Base-by-base conservation (phyloP, 768 basidiomycete genomes). In the Paxillus rubicundulus region DNA sequence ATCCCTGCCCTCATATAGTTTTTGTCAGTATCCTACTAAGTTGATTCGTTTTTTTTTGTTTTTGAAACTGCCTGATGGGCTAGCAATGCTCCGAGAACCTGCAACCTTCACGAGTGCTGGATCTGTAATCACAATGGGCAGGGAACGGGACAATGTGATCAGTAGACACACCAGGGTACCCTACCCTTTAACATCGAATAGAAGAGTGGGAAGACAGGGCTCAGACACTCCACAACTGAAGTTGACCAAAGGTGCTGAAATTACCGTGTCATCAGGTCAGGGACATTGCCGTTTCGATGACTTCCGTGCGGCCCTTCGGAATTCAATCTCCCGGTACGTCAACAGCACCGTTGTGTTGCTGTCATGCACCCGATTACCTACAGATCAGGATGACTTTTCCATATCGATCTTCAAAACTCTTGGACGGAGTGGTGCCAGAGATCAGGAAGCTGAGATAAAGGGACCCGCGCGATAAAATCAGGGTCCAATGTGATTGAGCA, bases 311-410 rank as follows among this genome's bases (percentile, higher is more conserved):
- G 24, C 24, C 24, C 24, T 24, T 41, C 53, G 27, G 18, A 34
- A 13, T 39, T 54, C 10, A 32, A 39, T 10, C 33, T 53, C n/a
- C 53, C 18, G 51, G 53, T 54, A 54, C 28, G 47, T 39, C 32
- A 27, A 9, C 14, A 17, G n/a, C 5, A 28, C 14, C 8, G 13
- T 9, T 16, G 6, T 38, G 12, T 17, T 14, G 14, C 18, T 7
- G 12, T 24, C 17, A 18, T 18, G 17, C 28, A 7, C 30, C 6
- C 39, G 17, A 53, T 16, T 9, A 32, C 44, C 7, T 41, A 9
- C 16, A 54, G 53, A 53, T 39, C 41, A 54, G 18, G 50, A 54
- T 20, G 50, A 53, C 13, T 24, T 54, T 44, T 32, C 18, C 32
- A 27, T 14, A 51, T 36, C 10, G 17, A 14, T n/a, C 53, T 17